Base-by-base conservation (phyloP, 177 flowering plant genomes). In the Vitis hybrid region DNA sequence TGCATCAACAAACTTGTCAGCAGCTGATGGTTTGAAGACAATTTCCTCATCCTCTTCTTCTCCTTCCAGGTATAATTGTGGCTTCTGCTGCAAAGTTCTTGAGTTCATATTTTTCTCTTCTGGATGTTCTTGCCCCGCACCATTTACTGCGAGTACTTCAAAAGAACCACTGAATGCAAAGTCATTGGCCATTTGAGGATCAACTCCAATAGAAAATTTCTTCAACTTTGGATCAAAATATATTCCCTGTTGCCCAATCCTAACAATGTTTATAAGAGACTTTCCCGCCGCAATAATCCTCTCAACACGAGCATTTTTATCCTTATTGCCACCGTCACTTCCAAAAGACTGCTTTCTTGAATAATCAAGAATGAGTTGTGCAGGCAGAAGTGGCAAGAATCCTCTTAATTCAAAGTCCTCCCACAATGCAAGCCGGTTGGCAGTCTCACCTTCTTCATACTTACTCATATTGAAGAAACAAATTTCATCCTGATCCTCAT, bases 41-140 rank as follows among this genome's bases (percentile, higher is more conserved):
- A 96, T 96, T 57, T 78, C 97, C 80, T 96, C 99, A 72, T 95
- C 99, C 65, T 96, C 99, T 50, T 95, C 99, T 66, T 94, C 98
- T 44, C 68, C 91, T 28, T 88, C 95, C 64, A 70, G 17, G 65
- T 59, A 62, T 33, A 75, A 38, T 38, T 38, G 19, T 17, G 56
- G 72, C 44, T 72, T 86, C 20, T 82, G 72, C 59, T 70, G 75
- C 57, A 67, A 24, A 67, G 51, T 70, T 52, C 68, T 83, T n/a
- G 72, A 51, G 68, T 65, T 72, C 17, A 52, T 60, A 54, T 62
- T 54, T 22, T 69, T 77, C 59, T 75, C 85, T 19, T 71, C 73
- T 33, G 71, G 75, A 64, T 49, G 75, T 28, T 76, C 88, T 67
- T 72, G 73, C 22, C 71, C 19, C 33, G 63, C 19, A 55, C 72